Evolutionary conservation across 1,139 yeast species (phyloP), one percentile per base, ranked within the genome.

Genomic region (Geotrichum histeridarum): DNA sequence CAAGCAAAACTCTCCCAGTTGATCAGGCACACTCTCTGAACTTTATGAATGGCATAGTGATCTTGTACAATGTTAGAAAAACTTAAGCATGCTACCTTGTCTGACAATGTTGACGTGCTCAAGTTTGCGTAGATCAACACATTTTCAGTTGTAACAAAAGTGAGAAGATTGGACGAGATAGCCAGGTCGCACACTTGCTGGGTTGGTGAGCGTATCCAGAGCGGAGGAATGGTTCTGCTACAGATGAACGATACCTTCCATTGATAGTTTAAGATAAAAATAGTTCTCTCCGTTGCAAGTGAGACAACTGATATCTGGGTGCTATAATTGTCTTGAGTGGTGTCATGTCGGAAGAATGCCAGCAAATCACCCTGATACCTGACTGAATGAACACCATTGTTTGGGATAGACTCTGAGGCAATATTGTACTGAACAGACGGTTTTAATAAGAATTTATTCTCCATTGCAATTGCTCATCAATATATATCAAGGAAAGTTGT

Each of bases 371-470:
- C 36, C 8, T 35, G 44, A 14, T 48, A 53, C 14, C 54, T 38
- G 15, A 59, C 48, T 4, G 60, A 53, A n/a, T 49, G 48, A n/a
- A 59, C 41, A 7, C 56, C 59, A 43, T 58, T 59, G 42, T 54
- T 53, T 9, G 60, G 60, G 7, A 58, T 56, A 1, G 61, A 58
- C 27, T 60, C 61, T 9, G 58, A 14, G 9, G 59, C 57, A 4
- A 60, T 47, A 5, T 42, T n/a, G 49, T 54, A 55, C 43, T 60
- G 57, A 3, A 54, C 56, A 9, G 60, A 57, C 1, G 64, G 64
- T 35, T 57, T 60, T 54, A 58, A 54, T 48, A 60, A 48, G 2
- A 52, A 51, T 35, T 53, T 46, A 52, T 60, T 58, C 33, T 53
- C 57, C 44, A 47, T 22, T 12, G 54, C 57, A 8, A n/a, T 22